Evolutionary conservation across 1,284 basidiomycete genomes (phyloP).

Genomic region (Vanrija pseudolonga): DNA sequence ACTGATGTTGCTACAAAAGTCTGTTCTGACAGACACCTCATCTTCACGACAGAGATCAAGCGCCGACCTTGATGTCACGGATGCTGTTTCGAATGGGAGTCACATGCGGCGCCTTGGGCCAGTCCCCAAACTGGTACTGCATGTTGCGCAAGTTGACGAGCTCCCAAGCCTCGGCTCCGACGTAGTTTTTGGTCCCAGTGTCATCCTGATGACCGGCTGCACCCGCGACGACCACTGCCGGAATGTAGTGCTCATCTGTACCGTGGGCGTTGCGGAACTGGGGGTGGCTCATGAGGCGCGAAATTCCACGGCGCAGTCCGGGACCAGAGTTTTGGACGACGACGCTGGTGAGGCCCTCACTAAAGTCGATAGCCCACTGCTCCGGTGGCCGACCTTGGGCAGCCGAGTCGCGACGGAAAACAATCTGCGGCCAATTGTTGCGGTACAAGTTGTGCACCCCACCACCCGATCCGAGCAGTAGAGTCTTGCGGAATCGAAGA

Average conservation of each 20-base stretch:
- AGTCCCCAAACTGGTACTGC: constrained; percentile 23
- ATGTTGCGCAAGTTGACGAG: constrained; percentile 28
- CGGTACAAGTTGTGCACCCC: constrained; percentile 36
- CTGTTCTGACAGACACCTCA: no score
- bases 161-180: constrained; percentile 32
- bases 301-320: constrained; percentile 5
- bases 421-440: constrained; percentile 24
- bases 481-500: constrained; percentile 21
- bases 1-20: no score
- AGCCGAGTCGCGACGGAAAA: constrained; percentile 25
- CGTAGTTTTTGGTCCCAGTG: constrained; percentile 23
- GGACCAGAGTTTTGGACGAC: constrained; percentile 22
- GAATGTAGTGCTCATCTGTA: constrained; percentile 31
- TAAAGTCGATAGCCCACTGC: constrained; percentile 33
- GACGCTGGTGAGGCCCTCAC: constrained; percentile 23
- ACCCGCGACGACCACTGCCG: constrained; percentile 26
- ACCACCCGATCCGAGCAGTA: constrained; percentile 31
- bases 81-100: no score
- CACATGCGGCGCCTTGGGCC: constrained; percentile 3
- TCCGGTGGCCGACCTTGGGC: constrained; percentile 27
- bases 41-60: no score
- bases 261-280: constrained; percentile 32
- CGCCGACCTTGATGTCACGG: no score
- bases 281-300: constrained; percentile 28
- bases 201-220: constrained; percentile 27